Evolutionary conservation across 169 alveolate genomes (phyloP), one percentile per base, ranked within the genome.

Genomic region (Cardiosporidium cionae): DNA sequence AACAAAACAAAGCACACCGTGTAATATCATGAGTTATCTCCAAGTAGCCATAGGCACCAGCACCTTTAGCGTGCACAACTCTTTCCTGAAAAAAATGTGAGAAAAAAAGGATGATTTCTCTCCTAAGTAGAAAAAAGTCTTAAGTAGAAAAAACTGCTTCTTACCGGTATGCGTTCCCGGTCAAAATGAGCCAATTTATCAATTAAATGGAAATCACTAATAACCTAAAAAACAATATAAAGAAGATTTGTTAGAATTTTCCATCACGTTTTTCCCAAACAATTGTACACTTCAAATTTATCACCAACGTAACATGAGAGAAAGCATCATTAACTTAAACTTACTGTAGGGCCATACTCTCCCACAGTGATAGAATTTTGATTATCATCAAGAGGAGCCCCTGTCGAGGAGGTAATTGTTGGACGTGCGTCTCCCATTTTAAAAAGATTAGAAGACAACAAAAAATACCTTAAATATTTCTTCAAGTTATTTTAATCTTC

Each of bases 61-160:
- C 91, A 37, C 94, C 94, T 54, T 86, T 85, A 63, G 94, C 94
- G 70, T 87, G 92, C 70, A 87, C 91, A 5, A 85, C 93, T 66
- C 94, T 71, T 73, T 90, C 78, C 74, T 68, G 74, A 0, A 32
- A 7, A 2, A 31, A 7, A 0, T 22, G n/a, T 16, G 23, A n/a
- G 52, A 0, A 0, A 7, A 29, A 3, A 27, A 44, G 22, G 31
- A 27, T 22, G 37, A 65, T 31, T 25, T 2, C 32, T 1, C 25
- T 16, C 1, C 34, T 1, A 7, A n/a, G 69, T 23, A 1, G 22
- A n/a, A 16, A 1, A n/a, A n/a, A n/a, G n/a, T n/a, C n/a, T n/a
- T n/a, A n/a, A n/a, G n/a, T n/a, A n/a, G n/a, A n/a, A n/a, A n/a
- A n/a, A n/a, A n/a, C n/a, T n/a, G n/a, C n/a, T n/a, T 4, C 70